phyloP scores from a whole-genome alignment of 2,329 filamentous ascomycete genomes.

The Aspergillus jensenii region DNA sequence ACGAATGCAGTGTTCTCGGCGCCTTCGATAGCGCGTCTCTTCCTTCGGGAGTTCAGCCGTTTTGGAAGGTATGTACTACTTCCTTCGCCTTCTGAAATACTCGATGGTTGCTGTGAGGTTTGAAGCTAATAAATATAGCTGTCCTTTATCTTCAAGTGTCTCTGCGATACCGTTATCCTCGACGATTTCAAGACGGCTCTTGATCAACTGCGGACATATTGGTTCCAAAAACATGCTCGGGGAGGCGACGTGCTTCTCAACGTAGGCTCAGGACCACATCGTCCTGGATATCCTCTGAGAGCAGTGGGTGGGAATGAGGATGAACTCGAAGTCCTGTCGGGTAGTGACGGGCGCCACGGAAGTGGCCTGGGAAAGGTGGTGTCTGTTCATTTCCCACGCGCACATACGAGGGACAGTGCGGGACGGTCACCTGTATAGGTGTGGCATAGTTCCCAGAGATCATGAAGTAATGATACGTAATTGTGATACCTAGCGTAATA shows the following conservation, averaged over 20 bases:
- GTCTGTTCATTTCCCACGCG: background rate
- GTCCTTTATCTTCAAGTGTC: conserved; percentile 65
- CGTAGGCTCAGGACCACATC: background rate
- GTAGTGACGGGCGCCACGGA: background rate
- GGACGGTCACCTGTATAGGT: background rate
- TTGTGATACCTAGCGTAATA: background rate
- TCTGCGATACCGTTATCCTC: conserved; percentile 65
- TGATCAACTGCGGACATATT: conserved; percentile 26
- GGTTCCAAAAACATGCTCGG: conserved; percentile 6
- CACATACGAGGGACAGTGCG: conserved; percentile 1
- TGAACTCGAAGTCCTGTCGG: background rate
- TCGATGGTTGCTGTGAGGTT: no score
- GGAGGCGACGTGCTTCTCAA: conserved; percentile 1
- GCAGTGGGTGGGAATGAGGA: background rate
- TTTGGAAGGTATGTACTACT: conserved; percentile 52
- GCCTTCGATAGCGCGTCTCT: conserved; percentile 39
- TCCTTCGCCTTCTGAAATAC: no score
- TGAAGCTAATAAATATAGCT: conserved; percentile 31
- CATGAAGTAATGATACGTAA: background rate
- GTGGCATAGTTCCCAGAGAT: background rate
- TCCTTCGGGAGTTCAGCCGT: conserved; percentile 62
- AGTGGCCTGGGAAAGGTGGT: background rate
- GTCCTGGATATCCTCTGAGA: background rate
- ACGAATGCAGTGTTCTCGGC: conserved; percentile 59
- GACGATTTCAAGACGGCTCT: conserved; percentile 67